These are phyloP conservation scores for Isoetes taiwanensis DNA, from an alignment of 75 land plant species.

Conservation along the genomic window DNA sequence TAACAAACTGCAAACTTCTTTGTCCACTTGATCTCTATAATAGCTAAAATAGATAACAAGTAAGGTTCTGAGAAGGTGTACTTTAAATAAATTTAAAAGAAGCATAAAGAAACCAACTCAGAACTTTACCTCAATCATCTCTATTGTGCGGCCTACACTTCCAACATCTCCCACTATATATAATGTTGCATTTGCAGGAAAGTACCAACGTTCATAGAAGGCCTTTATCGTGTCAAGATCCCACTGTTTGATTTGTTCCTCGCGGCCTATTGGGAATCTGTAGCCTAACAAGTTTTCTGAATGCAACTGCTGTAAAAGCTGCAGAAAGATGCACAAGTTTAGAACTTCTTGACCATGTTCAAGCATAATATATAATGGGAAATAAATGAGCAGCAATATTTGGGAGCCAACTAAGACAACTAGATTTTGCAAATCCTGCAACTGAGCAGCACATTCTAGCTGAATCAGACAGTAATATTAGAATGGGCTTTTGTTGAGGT, in stretches of 20 bases:
- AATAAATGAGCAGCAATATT: too few species aligned
- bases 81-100: too few species aligned
- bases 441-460: too few species aligned
- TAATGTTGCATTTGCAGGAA: constrained; percentile 96
- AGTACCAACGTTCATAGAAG: constrained; percentile 99
- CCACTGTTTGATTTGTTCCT: constrained; percentile 99
- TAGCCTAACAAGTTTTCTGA: constrained; percentile 91
- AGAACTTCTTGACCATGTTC: too few species aligned
- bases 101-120: background rate
- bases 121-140: constrained; percentile 61
- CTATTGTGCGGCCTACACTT: constrained; percentile 56
- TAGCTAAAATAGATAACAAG: constrained; percentile 1
- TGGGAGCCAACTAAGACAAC: too few species aligned
- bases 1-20: too few species aligned
- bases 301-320: constrained; percentile 94
- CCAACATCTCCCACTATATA: constrained; percentile 94
- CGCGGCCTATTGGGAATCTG: constrained; percentile 94
- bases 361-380: background rate
- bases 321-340: constrained; percentile 2
- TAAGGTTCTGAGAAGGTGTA: background rate
- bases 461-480: too few species aligned
- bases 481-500: too few species aligned
- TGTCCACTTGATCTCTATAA: too few species aligned
- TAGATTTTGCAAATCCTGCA: too few species aligned
- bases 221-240: constrained; percentile 79